Percentiles rank a stretch among this genome's conserved stretches.
These are phyloP conservation scores for Turnera subulata DNA, from an alignment of 345 rosid species.

Conservation along the genomic window DNA sequence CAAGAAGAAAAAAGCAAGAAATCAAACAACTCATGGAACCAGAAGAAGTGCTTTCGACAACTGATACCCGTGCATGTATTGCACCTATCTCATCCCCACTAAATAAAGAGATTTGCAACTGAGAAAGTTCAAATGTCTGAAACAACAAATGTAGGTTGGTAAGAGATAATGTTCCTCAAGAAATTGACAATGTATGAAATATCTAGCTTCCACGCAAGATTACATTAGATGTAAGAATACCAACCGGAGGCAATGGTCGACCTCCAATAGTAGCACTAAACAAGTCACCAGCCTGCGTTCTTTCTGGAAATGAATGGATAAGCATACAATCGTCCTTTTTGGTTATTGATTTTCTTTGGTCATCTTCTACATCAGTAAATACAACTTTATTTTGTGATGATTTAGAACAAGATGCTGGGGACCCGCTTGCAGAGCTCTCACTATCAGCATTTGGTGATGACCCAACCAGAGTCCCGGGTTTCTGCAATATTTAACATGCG, in stretches of 20 bases:
- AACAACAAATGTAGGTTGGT: too few species aligned
- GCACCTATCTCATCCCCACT: too few species aligned
- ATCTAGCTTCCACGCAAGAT: background rate
- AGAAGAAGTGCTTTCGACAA: too few species aligned
- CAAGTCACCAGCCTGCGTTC: conserved; percentile 68
- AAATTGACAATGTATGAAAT: too few species aligned
- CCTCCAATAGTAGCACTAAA: conserved; percentile 56
- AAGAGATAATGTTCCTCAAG: too few species aligned
- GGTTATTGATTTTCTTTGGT: conserved; percentile 52
- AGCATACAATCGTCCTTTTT: conserved; percentile 36
- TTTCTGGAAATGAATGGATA: conserved; percentile 54
- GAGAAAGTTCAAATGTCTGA: too few species aligned
- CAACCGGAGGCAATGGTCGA: conserved; percentile 49
- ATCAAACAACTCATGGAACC: too few species aligned
- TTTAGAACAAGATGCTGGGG: conserved; percentile 65
- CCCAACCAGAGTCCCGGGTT: conserved; percentile 63
- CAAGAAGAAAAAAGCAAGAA: too few species aligned
- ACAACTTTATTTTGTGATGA: conserved; percentile 41
- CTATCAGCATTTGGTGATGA: conserved; percentile 44
- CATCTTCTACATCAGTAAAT: conserved; percentile 37
- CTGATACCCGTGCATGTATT: too few species aligned
- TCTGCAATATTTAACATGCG: conserved; percentile 39
- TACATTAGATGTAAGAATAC: conserved; percentile 5
- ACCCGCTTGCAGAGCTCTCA: conserved; percentile 56
- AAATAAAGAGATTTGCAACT: too few species aligned